These are phyloP conservation scores for Amauroascus niger DNA, from an alignment of 2,329 filamentous ascomycete genomes.

Conservation along the genomic window DNA sequence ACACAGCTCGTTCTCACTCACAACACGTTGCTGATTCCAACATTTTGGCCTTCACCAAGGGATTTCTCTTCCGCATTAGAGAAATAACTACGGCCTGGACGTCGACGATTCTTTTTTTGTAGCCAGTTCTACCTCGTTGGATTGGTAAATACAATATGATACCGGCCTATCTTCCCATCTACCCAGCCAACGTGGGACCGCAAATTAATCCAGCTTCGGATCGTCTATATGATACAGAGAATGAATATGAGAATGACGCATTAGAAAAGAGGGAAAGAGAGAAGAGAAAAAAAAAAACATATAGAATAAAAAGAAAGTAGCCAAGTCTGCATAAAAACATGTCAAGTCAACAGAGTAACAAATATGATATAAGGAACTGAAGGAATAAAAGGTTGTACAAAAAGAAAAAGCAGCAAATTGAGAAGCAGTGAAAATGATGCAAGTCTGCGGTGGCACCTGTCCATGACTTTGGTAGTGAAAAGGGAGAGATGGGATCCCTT, in stretches of 20 bases:
- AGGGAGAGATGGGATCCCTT: neutral
- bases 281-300: neutral
- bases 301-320: neutral
- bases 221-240: slow-evolving; percentile 4
- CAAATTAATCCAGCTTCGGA: neutral
- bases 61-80: too few species aligned
- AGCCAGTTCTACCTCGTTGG: neutral
- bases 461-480: neutral
- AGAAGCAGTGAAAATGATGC: neutral
- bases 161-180: neutral
- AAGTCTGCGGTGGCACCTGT: neutral
- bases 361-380: neutral
- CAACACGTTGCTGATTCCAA: too few species aligned
- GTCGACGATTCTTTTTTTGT: too few species aligned
- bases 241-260: too few species aligned
- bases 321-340: neutral
- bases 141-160: neutral
- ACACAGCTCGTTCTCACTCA: too few species aligned
- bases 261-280: too few species aligned
- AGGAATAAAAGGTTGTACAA: neutral
- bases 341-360: neutral
- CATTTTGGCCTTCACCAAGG: too few species aligned
- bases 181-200: neutral
- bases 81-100: too few species aligned
- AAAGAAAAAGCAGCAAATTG: neutral